Conservation (phyloP, 495 filamentous ascomycete genomes). For the Penicillium paxilli region DNA sequence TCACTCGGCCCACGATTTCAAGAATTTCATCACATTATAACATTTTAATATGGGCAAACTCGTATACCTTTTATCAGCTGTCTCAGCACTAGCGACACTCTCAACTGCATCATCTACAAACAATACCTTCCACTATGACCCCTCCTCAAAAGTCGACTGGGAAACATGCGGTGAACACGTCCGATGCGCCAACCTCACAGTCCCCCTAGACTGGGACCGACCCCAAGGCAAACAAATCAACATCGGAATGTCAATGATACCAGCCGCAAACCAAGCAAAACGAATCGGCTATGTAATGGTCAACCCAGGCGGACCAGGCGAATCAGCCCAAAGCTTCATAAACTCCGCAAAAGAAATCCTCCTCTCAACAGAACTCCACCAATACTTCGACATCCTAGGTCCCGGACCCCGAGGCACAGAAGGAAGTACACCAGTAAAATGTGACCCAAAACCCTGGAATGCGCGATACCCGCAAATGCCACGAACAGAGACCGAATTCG, state of each 20-base stretch:
- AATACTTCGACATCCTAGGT: conserved; percentile 41
- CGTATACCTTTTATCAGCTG: not conserved
- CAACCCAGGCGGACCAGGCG: not conserved
- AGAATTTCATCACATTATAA: not conserved
- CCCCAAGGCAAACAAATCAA: not conserved
- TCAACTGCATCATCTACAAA: not conserved
- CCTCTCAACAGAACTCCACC: not conserved
- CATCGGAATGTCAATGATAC: not conserved
- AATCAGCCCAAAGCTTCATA: not conserved
- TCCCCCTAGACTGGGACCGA: not conserved
- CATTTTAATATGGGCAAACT: not conserved
- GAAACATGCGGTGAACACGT: not conserved
- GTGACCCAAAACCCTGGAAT: conserved; percentile 35
- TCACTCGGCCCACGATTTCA: no score
- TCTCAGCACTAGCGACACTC: not conserved
- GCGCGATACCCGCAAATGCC: conserved; percentile 17
- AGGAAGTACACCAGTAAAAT: conserved; percentile 36
- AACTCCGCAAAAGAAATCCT: not conserved
- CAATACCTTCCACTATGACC: not conserved
- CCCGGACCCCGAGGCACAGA: conserved; percentile 48
- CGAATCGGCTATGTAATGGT: not conserved
- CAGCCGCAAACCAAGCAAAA: not conserved
- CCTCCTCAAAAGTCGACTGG: not conserved
- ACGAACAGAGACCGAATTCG: not conserved
- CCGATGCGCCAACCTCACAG: not conserved